Conservation (phyloP, 306 rosid genomes). For the Gastrolobium villosum region DNA sequence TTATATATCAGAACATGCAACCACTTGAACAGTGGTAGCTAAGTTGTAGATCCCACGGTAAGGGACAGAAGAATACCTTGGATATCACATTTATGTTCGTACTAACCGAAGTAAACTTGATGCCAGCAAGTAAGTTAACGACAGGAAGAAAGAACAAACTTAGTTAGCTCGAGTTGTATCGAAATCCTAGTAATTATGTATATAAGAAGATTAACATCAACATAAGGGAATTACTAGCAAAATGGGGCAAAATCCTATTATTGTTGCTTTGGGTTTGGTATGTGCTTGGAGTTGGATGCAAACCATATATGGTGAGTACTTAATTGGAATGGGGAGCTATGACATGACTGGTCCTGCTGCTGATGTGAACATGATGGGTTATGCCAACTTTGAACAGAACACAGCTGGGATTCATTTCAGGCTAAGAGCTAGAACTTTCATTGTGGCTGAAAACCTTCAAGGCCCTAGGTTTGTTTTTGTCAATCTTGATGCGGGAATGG, state of each 20-base stretch:
- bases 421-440: slow-evolving; percentile 76
- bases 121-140: slow-evolving; percentile 44
- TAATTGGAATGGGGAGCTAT: slow-evolving; percentile 83
- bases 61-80: slow-evolving; percentile 54
- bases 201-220: slow-evolving; percentile 22
- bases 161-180: background rate
- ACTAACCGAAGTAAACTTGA: slow-evolving; percentile 45
- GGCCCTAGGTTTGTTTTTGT: slow-evolving; percentile 77
- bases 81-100: slow-evolving; percentile 43
- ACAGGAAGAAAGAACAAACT: slow-evolving; percentile 38
- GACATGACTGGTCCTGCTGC: slow-evolving; percentile 96
- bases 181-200: slow-evolving; percentile 26
- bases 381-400: slow-evolving; percentile 70
- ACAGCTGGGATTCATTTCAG: slow-evolving; percentile 81
- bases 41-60: slow-evolving; percentile 8
- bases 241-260: slow-evolving; percentile 25
- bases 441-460: slow-evolving; percentile 60
- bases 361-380: slow-evolving; percentile 91
- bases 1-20: no score
- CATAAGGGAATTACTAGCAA: background rate
- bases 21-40: slow-evolving; percentile 32
- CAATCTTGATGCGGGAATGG: slow-evolving; percentile 90
- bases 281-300: slow-evolving; percentile 43
- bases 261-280: slow-evolving; percentile 40
- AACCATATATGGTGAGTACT: slow-evolving; percentile 55